These are phyloP conservation scores for Naganishia antarctica DNA, from an alignment of 768 basidiomycete genomes.

Conservation along the genomic window DNA sequence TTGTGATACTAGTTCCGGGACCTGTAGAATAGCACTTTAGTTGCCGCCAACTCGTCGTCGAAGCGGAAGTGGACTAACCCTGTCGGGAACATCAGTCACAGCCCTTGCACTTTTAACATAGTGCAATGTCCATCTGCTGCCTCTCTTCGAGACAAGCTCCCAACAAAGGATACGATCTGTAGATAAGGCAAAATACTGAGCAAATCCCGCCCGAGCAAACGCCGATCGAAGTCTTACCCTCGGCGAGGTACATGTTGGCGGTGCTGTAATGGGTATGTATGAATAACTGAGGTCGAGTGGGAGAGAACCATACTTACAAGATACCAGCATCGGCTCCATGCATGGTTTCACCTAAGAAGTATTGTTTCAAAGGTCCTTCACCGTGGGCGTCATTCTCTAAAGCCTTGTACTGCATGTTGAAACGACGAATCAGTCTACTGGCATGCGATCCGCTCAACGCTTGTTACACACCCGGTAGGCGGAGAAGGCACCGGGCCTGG, in stretches of 20 bases:
- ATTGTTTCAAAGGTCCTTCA: constrained; percentile 85
- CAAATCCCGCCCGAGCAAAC: not conserved
- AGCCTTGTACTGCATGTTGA: constrained; percentile 60
- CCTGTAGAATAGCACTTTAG: constrained; percentile 48
- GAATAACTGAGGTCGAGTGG: not conserved
- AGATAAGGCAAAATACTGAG: not conserved
- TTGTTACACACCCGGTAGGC: constrained; percentile 59
- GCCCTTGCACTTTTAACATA: constrained; percentile 94
- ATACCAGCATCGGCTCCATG: constrained; percentile 50
- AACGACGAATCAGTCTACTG: constrained; percentile 21
- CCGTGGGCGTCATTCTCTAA: constrained; percentile 77
- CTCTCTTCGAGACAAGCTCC: constrained; percentile 94
- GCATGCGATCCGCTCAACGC: not conserved
- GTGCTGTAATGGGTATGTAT: constrained; percentile 24
- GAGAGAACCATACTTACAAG: constrained; percentile 38
- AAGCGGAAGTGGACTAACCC: constrained; percentile 54
- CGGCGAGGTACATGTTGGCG: constrained; percentile 65
- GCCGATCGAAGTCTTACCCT: constrained; percentile 53
- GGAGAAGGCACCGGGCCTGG: constrained; percentile 77
- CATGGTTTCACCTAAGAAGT: constrained; percentile 96
- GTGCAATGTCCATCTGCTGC: constrained; percentile 83
- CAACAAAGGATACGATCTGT: constrained; percentile 82
- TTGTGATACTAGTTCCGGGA: constrained; percentile 90
- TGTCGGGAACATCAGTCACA: constrained; percentile 87
- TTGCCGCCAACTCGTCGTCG: constrained; percentile 14